Conservation (phyloP, 1,284 basidiomycete species). For the Leccinum solheimii region DNA sequence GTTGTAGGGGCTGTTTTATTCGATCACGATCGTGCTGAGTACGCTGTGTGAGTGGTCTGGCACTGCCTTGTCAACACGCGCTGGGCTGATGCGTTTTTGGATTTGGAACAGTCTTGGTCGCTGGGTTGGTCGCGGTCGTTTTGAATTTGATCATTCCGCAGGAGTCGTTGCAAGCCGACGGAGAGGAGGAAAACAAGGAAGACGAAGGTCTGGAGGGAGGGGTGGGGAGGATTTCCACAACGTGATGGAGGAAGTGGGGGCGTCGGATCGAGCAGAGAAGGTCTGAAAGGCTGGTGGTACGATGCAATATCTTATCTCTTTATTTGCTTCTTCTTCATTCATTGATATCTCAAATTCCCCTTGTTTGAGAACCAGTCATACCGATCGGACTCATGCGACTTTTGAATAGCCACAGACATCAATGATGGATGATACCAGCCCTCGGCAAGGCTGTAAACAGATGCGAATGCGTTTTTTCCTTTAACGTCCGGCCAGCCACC, state of each 20-base stretch:
- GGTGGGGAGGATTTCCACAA: constrained; percentile 31
- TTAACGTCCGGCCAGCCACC: not conserved
- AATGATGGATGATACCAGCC: not conserved
- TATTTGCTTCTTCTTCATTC: not conserved
- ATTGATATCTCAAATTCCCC: not conserved
- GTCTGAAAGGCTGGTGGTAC: not conserved
- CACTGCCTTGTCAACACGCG: constrained; percentile 20
- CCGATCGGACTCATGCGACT: not conserved
- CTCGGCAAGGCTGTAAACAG: not conserved
- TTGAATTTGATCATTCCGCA: constrained; percentile 67
- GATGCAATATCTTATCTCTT: not conserved
- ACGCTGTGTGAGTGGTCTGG: constrained; percentile 64
- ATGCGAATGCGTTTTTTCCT: not conserved
- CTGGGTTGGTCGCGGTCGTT: constrained; percentile 65
- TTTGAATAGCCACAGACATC: not conserved
- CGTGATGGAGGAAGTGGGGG: constrained; percentile 18
- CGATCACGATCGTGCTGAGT: constrained; percentile 76
- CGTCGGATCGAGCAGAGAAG: not conserved
- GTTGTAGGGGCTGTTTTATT: constrained; percentile 70
- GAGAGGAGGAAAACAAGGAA: too few relatives aligned
- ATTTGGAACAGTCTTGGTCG: constrained; percentile 51
- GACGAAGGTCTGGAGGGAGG: constrained; percentile 4
- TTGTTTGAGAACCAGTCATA: not conserved
- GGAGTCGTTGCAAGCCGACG: constrained; percentile 31
- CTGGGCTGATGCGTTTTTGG: not conserved